These are phyloP conservation scores for Avena eriantha DNA, from an alignment of 176 grass and related monocot genomes.

Conservation along the genomic window DNA sequence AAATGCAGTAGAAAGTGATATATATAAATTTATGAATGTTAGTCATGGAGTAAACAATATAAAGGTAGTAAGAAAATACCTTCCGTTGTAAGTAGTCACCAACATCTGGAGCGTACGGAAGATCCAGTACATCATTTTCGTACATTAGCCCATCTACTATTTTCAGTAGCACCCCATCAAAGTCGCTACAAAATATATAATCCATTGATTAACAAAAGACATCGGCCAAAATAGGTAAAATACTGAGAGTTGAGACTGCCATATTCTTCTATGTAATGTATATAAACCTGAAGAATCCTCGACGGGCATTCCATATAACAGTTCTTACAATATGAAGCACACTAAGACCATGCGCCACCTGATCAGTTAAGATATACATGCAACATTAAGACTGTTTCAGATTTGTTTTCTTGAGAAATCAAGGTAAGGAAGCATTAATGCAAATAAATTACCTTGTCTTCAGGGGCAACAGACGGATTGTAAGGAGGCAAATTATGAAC, in stretches of 20 bases:
- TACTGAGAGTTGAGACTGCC: background rate
- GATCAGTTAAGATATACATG: slow-evolving; percentile 4
- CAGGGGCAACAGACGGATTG: slow-evolving; percentile 58
- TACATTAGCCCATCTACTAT: background rate
- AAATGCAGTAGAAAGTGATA: background rate
- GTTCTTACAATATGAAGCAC: background rate
- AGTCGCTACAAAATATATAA: slow-evolving; percentile 4
- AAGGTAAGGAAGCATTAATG: background rate
- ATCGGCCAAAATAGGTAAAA: background rate
- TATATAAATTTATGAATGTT: background rate
- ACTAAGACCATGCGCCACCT: background rate
- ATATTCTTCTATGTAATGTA: background rate
- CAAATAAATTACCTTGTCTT: slow-evolving; percentile 52
- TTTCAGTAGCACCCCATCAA: slow-evolving; percentile 10
- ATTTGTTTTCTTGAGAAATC: background rate
- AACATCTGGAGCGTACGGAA: slow-evolving; percentile 10
- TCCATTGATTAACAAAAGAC: background rate
- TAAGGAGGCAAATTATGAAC: slow-evolving; percentile 62
- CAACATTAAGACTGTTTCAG: background rate
- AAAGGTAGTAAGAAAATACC: background rate
- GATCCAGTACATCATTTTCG: slow-evolving; percentile 10
- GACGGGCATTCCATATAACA: background rate
- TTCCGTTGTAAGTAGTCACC: background rate
- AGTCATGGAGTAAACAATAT: background rate
- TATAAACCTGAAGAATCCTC: slow-evolving; percentile 16